Conservation (phyloP, 2,329 filamentous ascomycete genomes). For the Arthrobotrys megalospora region DNA sequence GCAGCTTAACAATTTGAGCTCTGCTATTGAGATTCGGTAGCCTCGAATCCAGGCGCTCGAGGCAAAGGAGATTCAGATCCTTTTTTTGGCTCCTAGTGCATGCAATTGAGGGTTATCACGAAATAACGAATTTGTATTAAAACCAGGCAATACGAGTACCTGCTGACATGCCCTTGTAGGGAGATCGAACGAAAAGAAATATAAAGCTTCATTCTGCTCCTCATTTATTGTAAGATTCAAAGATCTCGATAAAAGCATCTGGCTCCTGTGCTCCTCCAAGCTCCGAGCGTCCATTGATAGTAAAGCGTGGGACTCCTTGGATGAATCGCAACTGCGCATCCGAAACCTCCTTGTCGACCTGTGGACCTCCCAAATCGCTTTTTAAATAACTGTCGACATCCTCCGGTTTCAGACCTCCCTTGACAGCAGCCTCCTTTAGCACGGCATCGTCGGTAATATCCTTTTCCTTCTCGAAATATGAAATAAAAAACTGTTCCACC, state of each 20-base stretch:
- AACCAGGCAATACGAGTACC: neutral
- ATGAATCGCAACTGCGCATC: constrained; percentile 72
- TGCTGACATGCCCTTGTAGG: neutral
- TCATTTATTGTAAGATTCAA: constrained; percentile 68
- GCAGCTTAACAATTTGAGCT: neutral
- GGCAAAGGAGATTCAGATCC: too few species aligned
- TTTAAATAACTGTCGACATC: constrained; percentile 68
- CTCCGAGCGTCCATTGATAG: constrained; percentile 78
- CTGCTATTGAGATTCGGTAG: too few species aligned
- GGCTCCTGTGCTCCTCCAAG: constrained; percentile 81
- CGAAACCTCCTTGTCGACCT: constrained; percentile 74
- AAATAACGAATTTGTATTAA: constrained; percentile 10
- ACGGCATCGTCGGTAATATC: constrained; percentile 75
- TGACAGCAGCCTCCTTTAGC: constrained; percentile 72
- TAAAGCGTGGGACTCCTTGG: constrained; percentile 81
- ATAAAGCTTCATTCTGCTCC: neutral
- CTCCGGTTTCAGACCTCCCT: constrained; percentile 72
- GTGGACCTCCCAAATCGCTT: constrained; percentile 72
- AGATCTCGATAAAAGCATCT: constrained; percentile 76
- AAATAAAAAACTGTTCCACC: constrained; percentile 75
- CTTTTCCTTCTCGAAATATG: constrained; percentile 77
- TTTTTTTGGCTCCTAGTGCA: neutral
- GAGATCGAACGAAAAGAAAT: neutral
- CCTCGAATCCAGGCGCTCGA: too few species aligned
- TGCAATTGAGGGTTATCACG: neutral